A percentile compares a stretch with the other conserved stretches of the same genome.
Conservation (phyloP, 75 land plant genomes). For the Gnetum montanum region DNA sequence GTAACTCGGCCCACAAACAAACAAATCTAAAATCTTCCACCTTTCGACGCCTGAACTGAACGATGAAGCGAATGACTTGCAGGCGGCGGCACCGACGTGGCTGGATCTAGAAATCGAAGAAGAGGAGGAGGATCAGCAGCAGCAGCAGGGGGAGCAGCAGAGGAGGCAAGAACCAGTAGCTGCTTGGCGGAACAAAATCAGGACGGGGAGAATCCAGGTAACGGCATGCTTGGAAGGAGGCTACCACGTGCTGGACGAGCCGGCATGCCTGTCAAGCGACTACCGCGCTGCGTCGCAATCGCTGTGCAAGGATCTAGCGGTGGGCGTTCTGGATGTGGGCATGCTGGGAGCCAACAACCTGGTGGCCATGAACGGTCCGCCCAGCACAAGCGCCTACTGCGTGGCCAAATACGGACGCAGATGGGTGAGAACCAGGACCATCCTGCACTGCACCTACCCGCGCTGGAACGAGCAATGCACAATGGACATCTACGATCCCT, state of each 20-base stretch:
- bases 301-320: slow-evolving; percentile 37
- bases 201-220: slow-evolving; percentile 51
- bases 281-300: slow-evolving; percentile 59
- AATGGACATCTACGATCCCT: slow-evolving; percentile 87
- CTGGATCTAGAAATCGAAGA: not conserved
- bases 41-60: slow-evolving; percentile 60
- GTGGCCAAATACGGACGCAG: slow-evolving; percentile 81
- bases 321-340: slow-evolving; percentile 66
- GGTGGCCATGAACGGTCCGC: slow-evolving; percentile 60
- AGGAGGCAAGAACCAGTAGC: not conserved
- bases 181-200: no score
- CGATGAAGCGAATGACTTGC: slow-evolving; percentile 17
- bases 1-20: slow-evolving; percentile 28
- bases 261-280: slow-evolving; percentile 56
- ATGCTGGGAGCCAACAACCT: slow-evolving; percentile 59
- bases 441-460: slow-evolving; percentile 68
- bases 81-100: slow-evolving; percentile 21
- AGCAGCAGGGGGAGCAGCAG: not conserved
- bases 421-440: slow-evolving; percentile 79
- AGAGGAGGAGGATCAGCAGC: no score
- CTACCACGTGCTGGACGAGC: slow-evolving; percentile 73
- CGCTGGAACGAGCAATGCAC: slow-evolving; percentile 92
- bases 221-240: slow-evolving; percentile 60
- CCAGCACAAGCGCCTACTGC: slow-evolving; percentile 68
- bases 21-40: slow-evolving; percentile 28